Evolutionary conservation across 164 flowering plant genomes (phyloP).

Genomic region (Vitis rotundifolia): DNA sequence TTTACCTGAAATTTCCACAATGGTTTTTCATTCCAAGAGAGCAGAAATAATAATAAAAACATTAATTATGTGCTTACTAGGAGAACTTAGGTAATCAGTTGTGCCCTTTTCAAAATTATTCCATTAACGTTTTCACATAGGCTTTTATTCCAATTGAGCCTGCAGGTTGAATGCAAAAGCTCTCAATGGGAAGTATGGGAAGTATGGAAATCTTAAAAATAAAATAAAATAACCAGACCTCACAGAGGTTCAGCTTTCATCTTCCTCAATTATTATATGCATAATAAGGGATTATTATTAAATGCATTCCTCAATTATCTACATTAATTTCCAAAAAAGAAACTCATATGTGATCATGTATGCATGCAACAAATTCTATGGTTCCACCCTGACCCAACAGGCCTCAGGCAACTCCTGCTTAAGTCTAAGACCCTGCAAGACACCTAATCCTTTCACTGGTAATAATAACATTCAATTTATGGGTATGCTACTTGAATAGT

Average conservation of each 20-base stretch:
- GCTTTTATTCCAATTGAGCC: neutral
- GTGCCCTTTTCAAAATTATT: neutral
- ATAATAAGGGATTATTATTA: neutral
- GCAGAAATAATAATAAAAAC: too few relatives aligned
- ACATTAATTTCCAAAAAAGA: neutral
- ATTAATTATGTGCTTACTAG: too few relatives aligned
- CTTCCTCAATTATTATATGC: neutral
- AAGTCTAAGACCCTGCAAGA: neutral
- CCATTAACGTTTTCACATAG: neutral
- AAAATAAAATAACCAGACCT: neutral
- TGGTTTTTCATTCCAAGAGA: too few relatives aligned
- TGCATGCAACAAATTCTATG: neutral
- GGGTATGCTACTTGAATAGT: neutral
- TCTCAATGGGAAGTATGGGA: too few relatives aligned
- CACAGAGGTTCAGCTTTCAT: neutral
- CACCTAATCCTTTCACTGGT: neutral
- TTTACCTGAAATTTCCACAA: too few relatives aligned
- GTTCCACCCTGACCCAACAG: neutral
- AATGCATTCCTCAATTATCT: neutral
- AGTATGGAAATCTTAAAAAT: too few relatives aligned
- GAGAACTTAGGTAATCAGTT: too few relatives aligned
- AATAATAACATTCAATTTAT: neutral
- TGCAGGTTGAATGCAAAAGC: too few relatives aligned
- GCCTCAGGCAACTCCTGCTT: neutral
- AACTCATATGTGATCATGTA: neutral